Conservation (phyloP, 331 rosid species). For the Rosa hybrid region DNA sequence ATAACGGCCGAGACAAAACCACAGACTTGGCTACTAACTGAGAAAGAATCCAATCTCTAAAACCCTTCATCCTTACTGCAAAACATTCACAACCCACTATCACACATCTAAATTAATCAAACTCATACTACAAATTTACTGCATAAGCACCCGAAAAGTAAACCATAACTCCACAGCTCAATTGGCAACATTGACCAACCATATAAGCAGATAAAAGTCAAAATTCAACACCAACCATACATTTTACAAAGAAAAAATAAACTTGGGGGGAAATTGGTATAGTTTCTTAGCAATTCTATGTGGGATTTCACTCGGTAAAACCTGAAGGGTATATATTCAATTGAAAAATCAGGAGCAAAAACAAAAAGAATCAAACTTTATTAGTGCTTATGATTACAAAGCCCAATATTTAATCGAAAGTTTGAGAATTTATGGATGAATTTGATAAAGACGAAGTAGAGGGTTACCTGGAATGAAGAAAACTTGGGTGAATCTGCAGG, state of each 20-base stretch:
- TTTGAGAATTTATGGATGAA: background rate
- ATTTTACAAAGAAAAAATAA: background rate
- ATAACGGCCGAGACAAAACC: conserved; percentile 62
- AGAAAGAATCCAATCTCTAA: conserved; percentile 80
- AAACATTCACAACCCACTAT: conserved; percentile 14
- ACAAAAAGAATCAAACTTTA: background rate
- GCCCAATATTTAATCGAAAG: background rate
- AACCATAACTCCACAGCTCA: background rate
- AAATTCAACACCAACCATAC: background rate
- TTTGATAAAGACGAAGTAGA: background rate
- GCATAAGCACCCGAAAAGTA: background rate
- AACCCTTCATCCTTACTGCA: conserved; percentile 77
- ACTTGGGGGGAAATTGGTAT: background rate
- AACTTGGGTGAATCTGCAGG: background rate
- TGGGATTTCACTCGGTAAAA: background rate
- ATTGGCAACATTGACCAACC: background rate
- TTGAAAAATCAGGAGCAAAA: background rate
- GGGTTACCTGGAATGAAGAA: background rate
- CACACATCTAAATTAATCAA: background rate
- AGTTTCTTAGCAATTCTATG: background rate
- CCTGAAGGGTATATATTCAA: background rate
- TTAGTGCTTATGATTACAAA: background rate
- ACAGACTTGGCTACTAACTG: conserved; percentile 72
- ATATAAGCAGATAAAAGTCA: background rate
- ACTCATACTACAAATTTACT: background rate